These are phyloP conservation scores for Trichoderma sp. DNA, from an alignment of 2,329 filamentous ascomycete species.

Conservation along the genomic window DNA sequence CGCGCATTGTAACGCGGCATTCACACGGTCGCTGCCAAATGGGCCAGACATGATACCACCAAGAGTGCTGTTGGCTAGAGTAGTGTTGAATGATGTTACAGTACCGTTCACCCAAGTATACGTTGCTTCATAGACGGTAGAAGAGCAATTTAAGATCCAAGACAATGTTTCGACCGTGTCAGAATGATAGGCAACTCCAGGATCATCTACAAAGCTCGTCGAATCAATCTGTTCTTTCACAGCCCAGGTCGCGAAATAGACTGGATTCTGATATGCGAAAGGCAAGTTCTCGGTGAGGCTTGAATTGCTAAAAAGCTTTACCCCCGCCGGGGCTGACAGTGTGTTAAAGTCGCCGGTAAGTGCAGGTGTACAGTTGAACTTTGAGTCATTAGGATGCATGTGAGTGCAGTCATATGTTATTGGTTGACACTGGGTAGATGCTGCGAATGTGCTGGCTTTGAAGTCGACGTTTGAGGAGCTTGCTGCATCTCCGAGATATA, in stretches of 20 bases:
- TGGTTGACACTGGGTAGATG: not conserved
- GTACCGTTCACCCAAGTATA: not conserved
- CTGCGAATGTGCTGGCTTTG: not conserved
- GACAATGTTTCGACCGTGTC: not conserved
- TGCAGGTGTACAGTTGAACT: not conserved
- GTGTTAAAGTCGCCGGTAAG: not conserved
- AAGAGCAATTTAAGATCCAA: not conserved
- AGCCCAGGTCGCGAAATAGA: not conserved
- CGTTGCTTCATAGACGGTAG: not conserved
- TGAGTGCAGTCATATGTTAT: not conserved
- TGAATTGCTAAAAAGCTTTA: not conserved
- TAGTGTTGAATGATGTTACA: not conserved
- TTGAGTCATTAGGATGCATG: too few species aligned
- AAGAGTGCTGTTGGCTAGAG: not conserved
- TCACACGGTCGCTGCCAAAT: not conserved
- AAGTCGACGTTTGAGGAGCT: not conserved
- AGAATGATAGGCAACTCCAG: not conserved
- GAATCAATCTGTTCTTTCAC: not conserved
- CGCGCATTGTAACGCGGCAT: not conserved
- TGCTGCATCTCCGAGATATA: not conserved
- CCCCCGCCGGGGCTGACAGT: not conserved
- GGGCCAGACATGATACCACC: not conserved
- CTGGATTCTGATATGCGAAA: not conserved
- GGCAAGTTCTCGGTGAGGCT: not conserved
- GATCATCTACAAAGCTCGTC: not conserved